Conservation (phyloP, 495 filamentous ascomycete species). For the Astrothelium subdiscretum region DNA sequence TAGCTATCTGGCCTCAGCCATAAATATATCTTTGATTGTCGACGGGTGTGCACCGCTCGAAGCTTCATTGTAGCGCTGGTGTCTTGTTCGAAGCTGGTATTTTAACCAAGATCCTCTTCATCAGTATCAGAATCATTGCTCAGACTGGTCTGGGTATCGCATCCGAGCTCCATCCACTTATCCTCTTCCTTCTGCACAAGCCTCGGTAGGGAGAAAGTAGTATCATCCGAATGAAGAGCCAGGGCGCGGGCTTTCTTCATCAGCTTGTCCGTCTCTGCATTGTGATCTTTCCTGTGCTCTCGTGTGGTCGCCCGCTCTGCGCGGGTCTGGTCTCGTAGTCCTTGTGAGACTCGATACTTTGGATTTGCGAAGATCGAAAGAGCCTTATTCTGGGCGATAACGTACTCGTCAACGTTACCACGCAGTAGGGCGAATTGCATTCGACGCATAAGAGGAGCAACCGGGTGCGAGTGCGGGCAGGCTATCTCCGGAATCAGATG, state of each 20-base stretch:
- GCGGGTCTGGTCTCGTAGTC: not conserved
- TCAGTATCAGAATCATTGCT: too few relatives aligned
- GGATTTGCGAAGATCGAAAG: not conserved
- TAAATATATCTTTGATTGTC: too few relatives aligned
- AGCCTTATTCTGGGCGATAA: not conserved
- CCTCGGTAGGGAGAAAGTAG: not conserved
- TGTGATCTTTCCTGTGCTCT: not conserved
- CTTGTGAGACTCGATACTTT: not conserved
- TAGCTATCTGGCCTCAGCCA: too few relatives aligned
- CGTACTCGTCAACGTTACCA: not conserved
- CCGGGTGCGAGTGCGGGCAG: not conserved
- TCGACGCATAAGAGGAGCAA: not conserved
- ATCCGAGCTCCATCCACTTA: not conserved
- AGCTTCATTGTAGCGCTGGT: too few relatives aligned
- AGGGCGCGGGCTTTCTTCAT: not conserved
- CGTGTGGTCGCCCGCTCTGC: not conserved
- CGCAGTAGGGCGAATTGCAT: not conserved
- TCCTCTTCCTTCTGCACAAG: not conserved
- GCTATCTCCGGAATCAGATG: not conserved
- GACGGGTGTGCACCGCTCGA: too few relatives aligned
- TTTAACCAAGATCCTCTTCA: too few relatives aligned
- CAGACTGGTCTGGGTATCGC: too few relatives aligned
- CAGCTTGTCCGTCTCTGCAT: not conserved
- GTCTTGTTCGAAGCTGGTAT: too few relatives aligned
- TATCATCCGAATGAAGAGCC: not conserved